Evolutionary conservation across 805 yeast genomes (phyloP).

Genomic region (Lipomyces orientalis): DNA sequence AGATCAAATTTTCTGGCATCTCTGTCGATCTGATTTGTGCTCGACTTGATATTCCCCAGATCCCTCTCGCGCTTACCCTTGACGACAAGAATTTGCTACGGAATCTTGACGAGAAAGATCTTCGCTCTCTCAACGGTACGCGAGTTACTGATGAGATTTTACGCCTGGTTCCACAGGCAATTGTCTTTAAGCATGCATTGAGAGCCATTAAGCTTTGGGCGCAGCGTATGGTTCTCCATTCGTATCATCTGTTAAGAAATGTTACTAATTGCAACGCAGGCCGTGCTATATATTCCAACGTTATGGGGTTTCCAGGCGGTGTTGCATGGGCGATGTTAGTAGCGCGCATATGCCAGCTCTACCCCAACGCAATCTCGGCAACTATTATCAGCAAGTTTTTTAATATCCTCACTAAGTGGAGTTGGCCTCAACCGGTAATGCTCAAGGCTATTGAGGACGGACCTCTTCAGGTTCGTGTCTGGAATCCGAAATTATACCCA

Average conservation of each 20-base stretch:
- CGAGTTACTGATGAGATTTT: conserved; percentile 96
- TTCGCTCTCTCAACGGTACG: conserved; percentile 91
- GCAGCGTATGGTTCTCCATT: conserved; percentile 54
- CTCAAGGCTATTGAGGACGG: conserved; percentile 95
- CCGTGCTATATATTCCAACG: conserved; percentile 91
- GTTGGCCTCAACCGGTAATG: conserved; percentile 98
- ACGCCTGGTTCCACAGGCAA: conserved; percentile 86
- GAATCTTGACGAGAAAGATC: conserved; percentile 88
- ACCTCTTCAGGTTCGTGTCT: conserved; percentile 91
- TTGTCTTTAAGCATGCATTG: conserved; percentile 89
- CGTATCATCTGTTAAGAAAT: not conserved
- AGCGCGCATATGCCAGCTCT: conserved; percentile 95
- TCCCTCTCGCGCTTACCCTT: conserved; percentile 74
- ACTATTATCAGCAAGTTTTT: conserved; percentile 90
- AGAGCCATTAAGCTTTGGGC: conserved; percentile 98
- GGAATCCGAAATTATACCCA: conserved; percentile 93
- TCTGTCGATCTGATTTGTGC: conserved; percentile 92
- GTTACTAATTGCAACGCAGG: not conserved
- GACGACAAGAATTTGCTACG: conserved; percentile 83
- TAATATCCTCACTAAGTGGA: conserved; percentile 85
- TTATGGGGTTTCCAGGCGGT: conserved; percentile 98
- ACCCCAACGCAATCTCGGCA: conserved; percentile 95
- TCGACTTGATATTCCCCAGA: conserved; percentile 77
- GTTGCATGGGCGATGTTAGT: conserved; percentile 99
- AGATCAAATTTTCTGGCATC: conserved; percentile 86